Evolutionary conservation across 345 rosid genomes (phyloP).

Genomic region (Zanthoxylum bungeanum): DNA sequence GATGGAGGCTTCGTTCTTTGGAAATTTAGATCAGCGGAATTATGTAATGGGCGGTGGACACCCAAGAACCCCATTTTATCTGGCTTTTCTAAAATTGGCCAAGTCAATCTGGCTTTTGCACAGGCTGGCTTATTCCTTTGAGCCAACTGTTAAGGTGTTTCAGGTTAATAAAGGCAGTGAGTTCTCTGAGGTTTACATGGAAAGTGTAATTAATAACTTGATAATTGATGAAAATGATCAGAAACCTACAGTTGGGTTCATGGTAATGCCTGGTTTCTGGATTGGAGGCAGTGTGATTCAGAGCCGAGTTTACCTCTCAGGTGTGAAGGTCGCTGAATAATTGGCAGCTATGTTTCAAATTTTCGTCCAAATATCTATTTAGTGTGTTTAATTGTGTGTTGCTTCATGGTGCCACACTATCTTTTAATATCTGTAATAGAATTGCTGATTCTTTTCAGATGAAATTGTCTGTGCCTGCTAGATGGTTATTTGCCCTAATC

Average conservation of each 20-base stretch:
- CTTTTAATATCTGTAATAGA: constrained; percentile 12
- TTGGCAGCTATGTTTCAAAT: too few species aligned
- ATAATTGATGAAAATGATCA: constrained; percentile 47
- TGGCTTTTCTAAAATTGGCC: constrained; percentile 69
- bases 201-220: constrained; percentile 64
- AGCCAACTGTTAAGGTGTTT: constrained; percentile 60
- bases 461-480: background rate
- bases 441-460: constrained; percentile 12
- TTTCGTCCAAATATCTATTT: constrained; percentile 4
- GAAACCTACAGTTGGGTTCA: constrained; percentile 61
- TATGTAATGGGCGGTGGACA: constrained; percentile 71
- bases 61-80: constrained; percentile 77
- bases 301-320: constrained; percentile 74
- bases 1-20: constrained; percentile 91
- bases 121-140: constrained; percentile 69
- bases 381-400: constrained; percentile 12
- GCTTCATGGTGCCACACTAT: constrained; percentile 10
- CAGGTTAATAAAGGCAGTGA: constrained; percentile 69
- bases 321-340: constrained; percentile 64
- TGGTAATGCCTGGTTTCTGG: constrained; percentile 90
- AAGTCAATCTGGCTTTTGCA: constrained; percentile 79
- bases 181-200: constrained; percentile 79
- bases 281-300: constrained; percentile 68
- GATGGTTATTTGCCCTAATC: background rate
- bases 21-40: constrained; percentile 71